Evolutionary conservation across 192 early-diverging fungal species (phyloP), one percentile per base, ranked within the genome.

Genomic region (Jimgerdemannia flammicorona): DNA sequence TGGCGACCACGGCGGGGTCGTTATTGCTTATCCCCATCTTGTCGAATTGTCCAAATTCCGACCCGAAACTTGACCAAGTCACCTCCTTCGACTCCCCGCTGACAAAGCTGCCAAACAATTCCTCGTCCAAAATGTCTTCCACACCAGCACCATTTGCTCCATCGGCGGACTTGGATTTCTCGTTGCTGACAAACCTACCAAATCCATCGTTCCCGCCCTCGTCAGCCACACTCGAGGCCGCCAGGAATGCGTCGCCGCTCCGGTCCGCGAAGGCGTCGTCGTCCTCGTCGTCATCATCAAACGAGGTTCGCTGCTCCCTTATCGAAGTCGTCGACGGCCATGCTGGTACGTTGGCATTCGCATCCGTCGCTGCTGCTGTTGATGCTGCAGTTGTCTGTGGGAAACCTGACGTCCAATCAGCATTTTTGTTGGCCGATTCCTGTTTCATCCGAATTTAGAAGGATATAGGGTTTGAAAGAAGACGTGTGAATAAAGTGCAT

Each of bases 141-240:
- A 10, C 49, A 59, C 6, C 49, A 54, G 64, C 43, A 20, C 41
- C 70, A 20, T 40, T 40, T 8, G 64, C 20, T 19, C 10, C 42
- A 10, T 70, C 41, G 49, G 20, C 41, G 20, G 43, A 14, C 42
- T 54, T 10, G 8, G 40, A 54, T 43, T 72, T 71, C 44, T 59
- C 66, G n/a, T 67, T 72, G 41, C 78, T 76, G 8, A 76, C 71
- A 42, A 80, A 80, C 14, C 74, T 74, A 40, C 75, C 75, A 59
- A 80, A 80, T 8, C 68, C 78, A 75, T 76, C 74, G 43, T 75
- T 66, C 0, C 76, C 67, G 9, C 71, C 67, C 39, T 72, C 65
- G 1, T 44, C 67, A 18, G 70, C 65, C 4, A 19, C 67, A 19
- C 49, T 74, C 54, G 43, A 70, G 40, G n/a, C 59, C 66, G n/a